A percentile compares a stretch with the other conserved stretches of the same genome.
Conservation (phyloP, 495 filamentous ascomycete species). For the Hypoxylon crocopeplum region DNA sequence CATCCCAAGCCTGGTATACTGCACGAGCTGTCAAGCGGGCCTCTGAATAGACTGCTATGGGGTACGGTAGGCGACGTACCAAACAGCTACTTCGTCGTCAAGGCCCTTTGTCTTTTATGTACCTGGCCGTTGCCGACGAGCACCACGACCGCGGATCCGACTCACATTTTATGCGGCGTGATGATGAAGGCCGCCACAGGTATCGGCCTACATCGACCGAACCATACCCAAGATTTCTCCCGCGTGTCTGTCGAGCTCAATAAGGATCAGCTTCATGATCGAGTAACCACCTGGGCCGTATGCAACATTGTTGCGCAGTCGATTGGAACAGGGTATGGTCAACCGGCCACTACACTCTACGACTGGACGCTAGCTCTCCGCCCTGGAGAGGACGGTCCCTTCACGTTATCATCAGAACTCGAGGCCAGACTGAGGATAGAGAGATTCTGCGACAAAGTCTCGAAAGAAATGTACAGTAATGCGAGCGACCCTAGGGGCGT, state of each 20-base stretch:
- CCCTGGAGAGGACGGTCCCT: conserved; percentile 68
- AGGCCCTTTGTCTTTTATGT: conserved; percentile 87
- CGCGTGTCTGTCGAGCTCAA: conserved; percentile 81
- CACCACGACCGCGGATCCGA: conserved; percentile 85
- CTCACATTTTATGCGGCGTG: conserved; percentile 86
- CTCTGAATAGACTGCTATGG: conserved; percentile 80
- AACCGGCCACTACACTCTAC: conserved; percentile 86
- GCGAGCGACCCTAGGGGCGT: conserved; percentile 76
- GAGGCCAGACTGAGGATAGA: conserved; percentile 77
- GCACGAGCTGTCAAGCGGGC: conserved; percentile 68
- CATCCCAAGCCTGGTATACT: conserved; percentile 69
- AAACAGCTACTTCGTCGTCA: conserved; percentile 88
- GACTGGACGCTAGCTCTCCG: conserved; percentile 80
- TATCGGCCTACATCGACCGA: conserved; percentile 87
- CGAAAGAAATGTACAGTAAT: conserved; percentile 82
- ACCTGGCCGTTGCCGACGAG: conserved; percentile 90
- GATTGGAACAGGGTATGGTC: conserved; percentile 88
- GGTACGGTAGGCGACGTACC: conserved; percentile 80
- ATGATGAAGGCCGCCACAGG: conserved; percentile 95
- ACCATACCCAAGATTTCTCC: conserved; percentile 89
- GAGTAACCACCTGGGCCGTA: conserved; percentile 88
- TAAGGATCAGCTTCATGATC: conserved; percentile 83
- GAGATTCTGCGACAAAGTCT: conserved; percentile 85
- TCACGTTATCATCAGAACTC: conserved; percentile 70
- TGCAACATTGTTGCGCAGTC: conserved; percentile 94